A percentile compares a stretch with the other conserved stretches of the same genome.
These are phyloP conservation scores for Termitomyces sp. DNA, from an alignment of 768 basidiomycete genomes.

Conservation along the genomic window DNA sequence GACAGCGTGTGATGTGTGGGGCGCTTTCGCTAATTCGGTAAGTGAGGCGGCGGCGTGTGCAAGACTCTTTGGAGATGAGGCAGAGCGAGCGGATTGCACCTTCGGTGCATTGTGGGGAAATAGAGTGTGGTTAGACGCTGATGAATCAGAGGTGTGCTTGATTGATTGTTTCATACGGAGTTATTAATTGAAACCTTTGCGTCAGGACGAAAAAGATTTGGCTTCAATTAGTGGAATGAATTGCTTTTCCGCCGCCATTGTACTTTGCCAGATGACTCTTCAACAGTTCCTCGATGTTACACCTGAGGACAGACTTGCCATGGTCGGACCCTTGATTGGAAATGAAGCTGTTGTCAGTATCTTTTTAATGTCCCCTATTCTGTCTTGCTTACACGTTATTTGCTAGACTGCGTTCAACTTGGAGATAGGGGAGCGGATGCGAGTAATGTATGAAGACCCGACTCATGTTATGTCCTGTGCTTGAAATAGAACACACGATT, in stretches of 20 bases:
- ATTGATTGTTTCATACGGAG: not conserved
- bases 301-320: constrained; percentile 41
- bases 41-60: constrained; percentile 53
- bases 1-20: constrained; percentile 37
- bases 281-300: constrained; percentile 53
- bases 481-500: constrained; percentile 5
- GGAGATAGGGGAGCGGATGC: constrained; percentile 11
- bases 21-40: constrained; percentile 62
- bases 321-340: constrained; percentile 48
- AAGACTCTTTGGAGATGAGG: constrained; percentile 57
- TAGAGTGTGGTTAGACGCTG: constrained; percentile 60
- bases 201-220: constrained; percentile 51
- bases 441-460: not conserved
- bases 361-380: not conserved
- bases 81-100: constrained; percentile 40
- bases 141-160: constrained; percentile 44
- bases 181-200: not conserved
- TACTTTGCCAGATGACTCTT: constrained; percentile 52
- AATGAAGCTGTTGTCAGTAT: constrained; percentile 48
- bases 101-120: constrained; percentile 52
- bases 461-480: not conserved
- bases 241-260: constrained; percentile 59
- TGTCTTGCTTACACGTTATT: not conserved
- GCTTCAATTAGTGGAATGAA: constrained; percentile 53
- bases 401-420: constrained; percentile 10